These are phyloP conservation scores for Boletus rufocinnamomeus DNA, from an alignment of 768 basidiomycete genomes.

Conservation along the genomic window DNA sequence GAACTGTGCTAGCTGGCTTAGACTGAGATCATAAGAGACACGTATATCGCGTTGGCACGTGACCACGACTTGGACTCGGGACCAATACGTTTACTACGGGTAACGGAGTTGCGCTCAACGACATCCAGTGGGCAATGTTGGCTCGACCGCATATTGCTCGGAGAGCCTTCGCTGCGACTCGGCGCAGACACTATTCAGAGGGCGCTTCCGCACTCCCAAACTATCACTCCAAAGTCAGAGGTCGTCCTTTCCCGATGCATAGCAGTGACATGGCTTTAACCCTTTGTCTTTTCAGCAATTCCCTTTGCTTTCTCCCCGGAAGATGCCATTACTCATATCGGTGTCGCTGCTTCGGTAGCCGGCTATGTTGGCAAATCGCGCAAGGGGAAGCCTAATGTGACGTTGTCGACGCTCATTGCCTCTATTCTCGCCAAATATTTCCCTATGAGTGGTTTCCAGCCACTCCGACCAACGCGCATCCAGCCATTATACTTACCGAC, in stretches of 20 bases:
- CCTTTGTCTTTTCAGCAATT: slow-evolving; percentile 40
- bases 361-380: slow-evolving; percentile 24
- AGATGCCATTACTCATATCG: slow-evolving; percentile 44
- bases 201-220: slow-evolving; percentile 5
- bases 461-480: slow-evolving; percentile 47
- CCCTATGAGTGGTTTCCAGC: slow-evolving; percentile 40
- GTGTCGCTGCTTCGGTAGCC: slow-evolving; percentile 36
- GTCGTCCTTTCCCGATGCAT: slow-evolving; percentile 23
- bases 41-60: slow-evolving; percentile 35
- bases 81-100: neutral
- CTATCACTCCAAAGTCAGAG: slow-evolving; percentile 44
- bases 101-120: neutral
- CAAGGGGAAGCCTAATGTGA: slow-evolving; percentile 15
- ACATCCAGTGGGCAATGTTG: slow-evolving; percentile 18
- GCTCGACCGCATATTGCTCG: slow-evolving; percentile 10
- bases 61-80: slow-evolving; percentile 7
- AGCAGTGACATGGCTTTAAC: slow-evolving; percentile 9
- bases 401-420: slow-evolving; percentile 26
- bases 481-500: slow-evolving; percentile 61
- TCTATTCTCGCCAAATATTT: slow-evolving; percentile 41
- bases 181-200: slow-evolving; percentile 25
- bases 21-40: slow-evolving; percentile 21
- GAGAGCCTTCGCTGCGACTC: neutral
- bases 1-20: neutral
- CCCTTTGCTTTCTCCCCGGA: slow-evolving; percentile 52